phyloP scores from a whole-genome alignment of 2,329 filamentous ascomycete species.

The Emergomyces pasteurianus region DNA sequence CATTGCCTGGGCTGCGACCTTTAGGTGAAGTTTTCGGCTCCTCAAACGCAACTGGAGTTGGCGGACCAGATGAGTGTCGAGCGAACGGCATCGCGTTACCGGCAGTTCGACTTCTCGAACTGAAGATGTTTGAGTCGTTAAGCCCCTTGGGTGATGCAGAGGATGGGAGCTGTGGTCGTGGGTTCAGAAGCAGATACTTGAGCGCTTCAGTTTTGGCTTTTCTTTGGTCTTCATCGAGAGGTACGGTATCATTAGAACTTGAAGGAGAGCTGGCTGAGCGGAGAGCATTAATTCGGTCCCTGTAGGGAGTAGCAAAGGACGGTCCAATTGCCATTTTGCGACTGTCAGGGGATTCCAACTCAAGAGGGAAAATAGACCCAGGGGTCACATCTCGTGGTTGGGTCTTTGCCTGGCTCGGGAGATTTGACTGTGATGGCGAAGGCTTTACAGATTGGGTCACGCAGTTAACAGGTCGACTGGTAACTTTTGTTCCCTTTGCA shows the following conservation, averaged over 20 bases:
- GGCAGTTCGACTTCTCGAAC: conserved; percentile 1
- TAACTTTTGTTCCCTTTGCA: conserved; percentile 54
- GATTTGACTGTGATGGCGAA: conserved; percentile 39
- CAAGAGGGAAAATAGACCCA: conserved; percentile 52
- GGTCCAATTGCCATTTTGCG: conserved; percentile 46
- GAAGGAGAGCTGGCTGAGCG: conserved; percentile 26
- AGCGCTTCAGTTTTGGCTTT: conserved; percentile 33
- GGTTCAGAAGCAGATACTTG: conserved; percentile 35
- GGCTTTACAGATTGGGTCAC: conserved; percentile 32
- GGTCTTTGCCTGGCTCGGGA: conserved; percentile 27
- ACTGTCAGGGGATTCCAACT: conserved; percentile 50
- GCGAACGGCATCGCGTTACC: background rate
- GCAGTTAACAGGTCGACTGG: conserved; percentile 39
- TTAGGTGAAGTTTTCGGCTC: background rate
- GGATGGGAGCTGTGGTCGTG: conserved; percentile 25
- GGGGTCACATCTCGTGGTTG: conserved; percentile 36
- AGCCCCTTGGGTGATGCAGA: conserved; percentile 19
- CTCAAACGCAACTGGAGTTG: conserved; percentile 15
- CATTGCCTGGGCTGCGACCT: conserved; percentile 9
- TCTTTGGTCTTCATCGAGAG: conserved; percentile 28
- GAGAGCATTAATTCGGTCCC: conserved; percentile 34
- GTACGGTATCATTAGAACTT: conserved; percentile 12
- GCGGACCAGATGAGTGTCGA: conserved; percentile 19
- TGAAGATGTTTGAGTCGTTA: conserved; percentile 13
- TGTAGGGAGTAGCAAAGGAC: conserved; percentile 51